phyloP scores from a whole-genome alignment of 495 filamentous ascomycete species.

The Diplogelasinospora grovesii region DNA sequence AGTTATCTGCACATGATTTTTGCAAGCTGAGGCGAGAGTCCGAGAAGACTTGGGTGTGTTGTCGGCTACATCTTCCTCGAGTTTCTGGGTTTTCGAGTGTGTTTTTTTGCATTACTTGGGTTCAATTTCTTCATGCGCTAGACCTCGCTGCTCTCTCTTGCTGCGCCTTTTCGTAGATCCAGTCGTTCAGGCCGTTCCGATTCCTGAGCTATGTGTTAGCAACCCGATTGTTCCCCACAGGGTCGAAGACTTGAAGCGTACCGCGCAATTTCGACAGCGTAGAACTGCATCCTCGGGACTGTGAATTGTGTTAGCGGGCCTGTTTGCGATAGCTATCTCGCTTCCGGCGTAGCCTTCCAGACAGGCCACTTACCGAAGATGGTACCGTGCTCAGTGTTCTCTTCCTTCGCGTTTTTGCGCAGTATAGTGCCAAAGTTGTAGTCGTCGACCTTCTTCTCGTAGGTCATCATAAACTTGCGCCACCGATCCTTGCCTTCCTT shows the following conservation, averaged over 20 bases:
- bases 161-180: constrained; percentile 74
- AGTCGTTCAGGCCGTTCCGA: constrained; percentile 83
- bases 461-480: constrained; percentile 90
- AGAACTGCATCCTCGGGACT: constrained; percentile 95
- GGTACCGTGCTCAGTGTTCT: constrained; percentile 83
- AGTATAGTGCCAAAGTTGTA: constrained; percentile 97
- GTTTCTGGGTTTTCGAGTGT: too few relatives aligned
- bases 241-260: constrained; percentile 19
- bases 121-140: constrained; percentile 14
- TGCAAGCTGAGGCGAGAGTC: too few relatives aligned
- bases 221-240: constrained; percentile 32
- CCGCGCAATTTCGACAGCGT: constrained; percentile 91
- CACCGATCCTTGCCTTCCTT: constrained; percentile 92
- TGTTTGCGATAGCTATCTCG: background rate
- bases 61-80: too few relatives aligned
- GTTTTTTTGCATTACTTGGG: too few relatives aligned
- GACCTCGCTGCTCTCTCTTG: constrained; percentile 22
- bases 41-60: too few relatives aligned
- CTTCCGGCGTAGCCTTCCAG: too few relatives aligned
- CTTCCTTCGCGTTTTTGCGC: constrained; percentile 64
- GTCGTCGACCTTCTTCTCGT: constrained; percentile 87
- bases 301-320: constrained; percentile 12
- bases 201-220: constrained; percentile 77
- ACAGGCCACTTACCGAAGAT: constrained; percentile 73
- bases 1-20: too few relatives aligned